A percentile compares a stretch with the other conserved stretches of the same genome.
Evolutionary conservation across 441 rosid species (phyloP).

Genomic region (Euphorbia schlechtendalii): DNA sequence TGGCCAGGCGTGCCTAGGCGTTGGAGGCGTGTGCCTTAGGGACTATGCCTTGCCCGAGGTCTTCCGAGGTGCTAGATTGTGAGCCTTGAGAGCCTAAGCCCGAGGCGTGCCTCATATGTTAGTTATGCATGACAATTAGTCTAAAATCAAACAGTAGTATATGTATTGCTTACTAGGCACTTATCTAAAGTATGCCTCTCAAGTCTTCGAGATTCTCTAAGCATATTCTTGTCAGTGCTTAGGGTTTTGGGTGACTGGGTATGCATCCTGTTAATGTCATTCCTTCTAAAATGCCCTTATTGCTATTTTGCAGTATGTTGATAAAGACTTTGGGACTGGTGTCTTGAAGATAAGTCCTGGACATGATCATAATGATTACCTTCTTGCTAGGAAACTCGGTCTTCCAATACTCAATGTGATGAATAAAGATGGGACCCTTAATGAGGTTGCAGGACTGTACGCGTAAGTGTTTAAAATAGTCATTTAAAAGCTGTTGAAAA

Average conservation of each 20-base stretch:
- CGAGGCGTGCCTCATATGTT: too few relatives aligned
- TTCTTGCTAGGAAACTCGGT: slow-evolving; percentile 95
- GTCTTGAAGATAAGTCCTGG: slow-evolving; percentile 99
- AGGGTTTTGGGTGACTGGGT: neutral
- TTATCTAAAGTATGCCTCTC: neutral
- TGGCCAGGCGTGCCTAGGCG: too few relatives aligned
- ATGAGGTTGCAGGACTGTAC: slow-evolving; percentile 90
- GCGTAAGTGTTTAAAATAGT: slow-evolving; percentile 38
- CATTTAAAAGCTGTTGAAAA: slow-evolving; percentile 12
- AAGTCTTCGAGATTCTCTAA: neutral
- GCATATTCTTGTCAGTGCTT: slow-evolving; percentile 2
- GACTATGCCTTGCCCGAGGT: too few relatives aligned
- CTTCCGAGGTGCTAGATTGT: too few relatives aligned
- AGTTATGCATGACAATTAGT: neutral
- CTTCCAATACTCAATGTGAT: slow-evolving; percentile 93
- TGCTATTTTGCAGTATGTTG: slow-evolving; percentile 63
- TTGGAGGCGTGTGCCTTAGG: too few relatives aligned
- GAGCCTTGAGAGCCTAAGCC: too few relatives aligned
- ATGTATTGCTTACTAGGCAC: neutral
- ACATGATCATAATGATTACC: slow-evolving; percentile 95
- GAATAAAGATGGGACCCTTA: slow-evolving; percentile 96
- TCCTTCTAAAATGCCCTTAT: slow-evolving; percentile 14
- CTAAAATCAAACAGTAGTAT: neutral
- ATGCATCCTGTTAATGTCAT: neutral
- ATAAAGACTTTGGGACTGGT: slow-evolving; percentile 98